Base-by-base conservation (phyloP, 306 rosid species). In the Begonia masoniana region DNA sequence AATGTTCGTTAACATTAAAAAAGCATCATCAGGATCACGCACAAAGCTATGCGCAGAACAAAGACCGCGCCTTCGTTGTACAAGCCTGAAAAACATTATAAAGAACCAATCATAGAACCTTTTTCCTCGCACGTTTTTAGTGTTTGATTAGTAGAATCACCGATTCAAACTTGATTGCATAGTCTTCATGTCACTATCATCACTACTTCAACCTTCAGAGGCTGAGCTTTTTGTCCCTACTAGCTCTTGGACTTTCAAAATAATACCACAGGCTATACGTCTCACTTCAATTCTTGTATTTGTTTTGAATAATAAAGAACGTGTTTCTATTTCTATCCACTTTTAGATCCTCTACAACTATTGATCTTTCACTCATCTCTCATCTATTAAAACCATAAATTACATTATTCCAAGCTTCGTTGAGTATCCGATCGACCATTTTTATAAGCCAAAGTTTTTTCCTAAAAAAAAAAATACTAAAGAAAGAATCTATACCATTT, bases 61-160 rank as follows among this genome's bases (percentile, higher is more conserved):
- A 65, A 58, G 56, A 63, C 62, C 61, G 61, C 61, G 4, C 57
- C 56, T 41, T 56, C 66, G 19, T 57, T 43, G 57, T 71, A 63
- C 56, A 76, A 71, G 57, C 94, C 97, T 83, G 89, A 60, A 41
- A 57, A 39, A 50, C 15, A 45, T 45, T 6, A 45, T 12, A 4
- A 10, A 5, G 14, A 45, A n/a, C 15, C 49, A 45, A 45, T 11
- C 2, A 45, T 45, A n/a, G n/a, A n/a, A n/a, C 3, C 19, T 17
- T 17, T 17, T 17, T 43, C 12, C 3, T 43, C 47, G 2, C 10
- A 43, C 47, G 2, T 1, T 2, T 1, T 9, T 12, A 43, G 13
- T 12, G 12, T 12, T 9, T 9, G 47, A 43, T 43, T 43, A 9
- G 13, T 43, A 17, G 19, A 17, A 17, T 17, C 19, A 17, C 19